Base-by-base conservation (phyloP, 768 basidiomycete genomes). In the Gautieria morchelliformis region DNA sequence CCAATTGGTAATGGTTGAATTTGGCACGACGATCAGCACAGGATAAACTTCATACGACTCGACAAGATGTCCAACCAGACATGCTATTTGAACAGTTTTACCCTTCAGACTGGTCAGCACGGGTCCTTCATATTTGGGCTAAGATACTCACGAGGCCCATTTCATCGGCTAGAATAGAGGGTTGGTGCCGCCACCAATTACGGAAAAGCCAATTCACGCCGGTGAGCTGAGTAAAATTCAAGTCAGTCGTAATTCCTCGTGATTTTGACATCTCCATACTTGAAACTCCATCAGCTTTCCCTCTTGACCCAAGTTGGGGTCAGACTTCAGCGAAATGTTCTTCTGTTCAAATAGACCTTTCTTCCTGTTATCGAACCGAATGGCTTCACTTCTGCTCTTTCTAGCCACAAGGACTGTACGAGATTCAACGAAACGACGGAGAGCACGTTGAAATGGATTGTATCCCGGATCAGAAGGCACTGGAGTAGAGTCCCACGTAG, bases 1-100 rank as follows among this genome's bases (percentile, higher is more conserved):
- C 95, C 94, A 96, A 63, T 92, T 96, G 5, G 86, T 86, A 61
- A 98, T 87, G 0, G 94, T 96, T 12, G 93, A 95, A 66, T 99
- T 96, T 0, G 96, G 96, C 5, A 98, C 96, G 5, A 96, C 85
- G 11, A 99, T 84, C 14, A 99, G 78, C 39, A 83, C 84, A 3
- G 96, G 96, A 55, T 77, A 85, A 0, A 83, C 84, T 1, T 79
- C 64, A 62, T 78, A 82, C 22, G 76, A 73, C 37, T 72, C 68
- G 39, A 76, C 74, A 51, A 87, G 78, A 52, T 77, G 78, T 24
- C 84, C 92, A 9, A 99, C 71, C 68, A 93, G 90, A 0, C 88
- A 83, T 27, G 84, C 84, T 51, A 97, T 85, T 65, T 96, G 94
- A 2, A 97, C 89, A 0, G 94, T 98, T 75, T 91, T 93, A 0